These are phyloP conservation scores for Mortierella claussenii DNA, from an alignment of 192 early-diverging fungal genomes.

Conservation along the genomic window DNA sequence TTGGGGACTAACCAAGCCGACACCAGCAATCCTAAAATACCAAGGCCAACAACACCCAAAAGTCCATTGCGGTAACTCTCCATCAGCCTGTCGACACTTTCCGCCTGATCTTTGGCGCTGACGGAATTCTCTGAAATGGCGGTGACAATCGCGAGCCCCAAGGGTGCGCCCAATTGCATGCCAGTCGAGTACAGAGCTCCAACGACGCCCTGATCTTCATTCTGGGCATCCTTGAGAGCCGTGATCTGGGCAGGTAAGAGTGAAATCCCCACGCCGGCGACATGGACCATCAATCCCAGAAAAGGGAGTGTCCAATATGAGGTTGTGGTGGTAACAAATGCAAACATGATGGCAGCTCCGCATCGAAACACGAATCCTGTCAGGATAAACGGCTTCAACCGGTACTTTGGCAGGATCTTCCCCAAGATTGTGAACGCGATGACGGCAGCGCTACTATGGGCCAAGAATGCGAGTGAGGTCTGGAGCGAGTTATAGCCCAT, in stretches of 20 bases:
- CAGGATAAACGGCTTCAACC: constrained; percentile 35
- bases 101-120: background rate
- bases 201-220: constrained; percentile 48
- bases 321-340: constrained; percentile 16
- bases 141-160: constrained; percentile 50
- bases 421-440: constrained; percentile 41
- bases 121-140: constrained; percentile 47
- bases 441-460: constrained; percentile 51
- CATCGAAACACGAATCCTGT: constrained; percentile 18
- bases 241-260: constrained; percentile 43
- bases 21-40: constrained; percentile 28
- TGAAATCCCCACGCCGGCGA: constrained; percentile 28
- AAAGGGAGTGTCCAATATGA: constrained; percentile 53
- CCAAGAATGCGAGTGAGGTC: constrained; percentile 56
- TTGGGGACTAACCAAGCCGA: constrained; percentile 29
- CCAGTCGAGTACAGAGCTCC: constrained; percentile 51
- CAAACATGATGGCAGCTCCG: constrained; percentile 37
- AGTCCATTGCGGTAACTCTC: constrained; percentile 45
- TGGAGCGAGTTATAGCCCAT: constrained; percentile 54
- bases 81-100: constrained; percentile 17
- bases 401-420: constrained; percentile 49
- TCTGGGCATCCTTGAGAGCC: constrained; percentile 41
- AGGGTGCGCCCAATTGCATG: constrained; percentile 45
- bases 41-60: constrained; percentile 28
- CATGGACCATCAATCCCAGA: constrained; percentile 37